A percentile compares a stretch with the other conserved stretches of the same genome.
Evolutionary conservation across 257 asterid genomes (phyloP).

Genomic region (Forsythia suspensa): DNA sequence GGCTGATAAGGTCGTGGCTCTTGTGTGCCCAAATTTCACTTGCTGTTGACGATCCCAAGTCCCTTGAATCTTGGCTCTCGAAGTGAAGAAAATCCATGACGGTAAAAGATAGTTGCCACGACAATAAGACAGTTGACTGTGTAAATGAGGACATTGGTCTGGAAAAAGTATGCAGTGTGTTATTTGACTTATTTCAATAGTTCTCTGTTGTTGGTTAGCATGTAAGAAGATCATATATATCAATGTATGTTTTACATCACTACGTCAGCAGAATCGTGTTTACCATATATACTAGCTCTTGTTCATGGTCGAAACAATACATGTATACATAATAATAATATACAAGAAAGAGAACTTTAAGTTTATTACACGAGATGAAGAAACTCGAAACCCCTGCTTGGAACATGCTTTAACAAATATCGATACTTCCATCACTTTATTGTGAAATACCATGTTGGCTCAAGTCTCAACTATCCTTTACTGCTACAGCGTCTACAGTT

Average conservation of each 20-base stretch:
- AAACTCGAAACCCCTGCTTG: neutral
- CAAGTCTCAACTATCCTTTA: neutral
- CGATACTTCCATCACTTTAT: neutral
- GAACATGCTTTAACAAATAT: too few relatives aligned
- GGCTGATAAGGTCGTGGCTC: conserved; percentile 53
- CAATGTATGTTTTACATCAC: too few relatives aligned
- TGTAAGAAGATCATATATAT: too few relatives aligned
- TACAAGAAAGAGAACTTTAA: neutral
- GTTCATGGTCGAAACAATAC: too few relatives aligned
- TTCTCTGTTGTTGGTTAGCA: neutral
- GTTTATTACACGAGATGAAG: neutral
- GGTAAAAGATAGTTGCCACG: too few relatives aligned
- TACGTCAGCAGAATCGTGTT: too few relatives aligned
- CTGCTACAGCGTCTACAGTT: neutral
- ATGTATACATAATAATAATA: neutral
- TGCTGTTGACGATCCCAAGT: conserved; percentile 40
- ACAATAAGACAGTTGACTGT: too few relatives aligned
- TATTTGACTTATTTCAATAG: neutral
- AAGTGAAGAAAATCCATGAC: conserved; percentile 17
- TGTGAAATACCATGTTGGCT: neutral
- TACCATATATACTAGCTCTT: too few relatives aligned
- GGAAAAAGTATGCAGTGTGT: too few relatives aligned
- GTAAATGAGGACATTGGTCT: too few relatives aligned
- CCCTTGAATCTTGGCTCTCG: conserved; percentile 49
- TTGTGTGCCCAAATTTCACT: conserved; percentile 87